phyloP scores from a whole-genome alignment of 1,284 basidiomycete genomes.

The Phellopilus nigrolimitatus region DNA sequence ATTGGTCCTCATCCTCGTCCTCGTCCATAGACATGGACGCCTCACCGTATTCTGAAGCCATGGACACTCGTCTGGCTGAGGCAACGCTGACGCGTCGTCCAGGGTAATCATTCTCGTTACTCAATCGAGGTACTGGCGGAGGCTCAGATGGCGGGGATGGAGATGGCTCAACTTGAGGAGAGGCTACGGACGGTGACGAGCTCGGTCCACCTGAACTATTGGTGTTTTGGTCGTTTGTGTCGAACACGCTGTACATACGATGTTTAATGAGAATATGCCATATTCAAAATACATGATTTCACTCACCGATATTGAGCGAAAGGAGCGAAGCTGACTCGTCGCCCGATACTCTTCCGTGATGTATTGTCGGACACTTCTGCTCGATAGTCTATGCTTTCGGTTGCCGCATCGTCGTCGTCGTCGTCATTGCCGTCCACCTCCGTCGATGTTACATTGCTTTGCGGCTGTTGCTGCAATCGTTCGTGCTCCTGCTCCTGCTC shows the following conservation, averaged over 20 bases:
- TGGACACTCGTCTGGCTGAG: slow-evolving; percentile 49
- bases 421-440: background rate
- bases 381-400: slow-evolving; percentile 53
- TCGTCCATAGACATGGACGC: slow-evolving; percentile 62
- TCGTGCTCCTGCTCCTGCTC: no score
- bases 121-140: slow-evolving; percentile 25
- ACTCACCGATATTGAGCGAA: slow-evolving; percentile 56
- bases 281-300: background rate
- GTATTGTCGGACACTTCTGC: slow-evolving; percentile 44
- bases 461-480: no score
- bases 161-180: slow-evolving; percentile 24
- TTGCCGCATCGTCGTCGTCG: slow-evolving; percentile 1
- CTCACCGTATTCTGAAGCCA: slow-evolving; percentile 51
- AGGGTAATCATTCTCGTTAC: slow-evolving; percentile 63
- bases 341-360: slow-evolving; percentile 58
- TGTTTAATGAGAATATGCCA: background rate
- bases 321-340: slow-evolving; percentile 80
- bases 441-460: background rate
- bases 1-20: slow-evolving; percentile 48
- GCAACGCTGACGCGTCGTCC: slow-evolving; percentile 32
- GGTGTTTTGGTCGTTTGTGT: slow-evolving; percentile 42
- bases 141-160: slow-evolving; percentile 12
- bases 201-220: slow-evolving; percentile 40
- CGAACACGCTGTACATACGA: slow-evolving; percentile 38
- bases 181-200: slow-evolving; percentile 37